A percentile compares a stretch with the other conserved stretches of the same genome.
Evolutionary conservation across 768 basidiomycete species (phyloP).

Genomic region (Tulasnella sp.): DNA sequence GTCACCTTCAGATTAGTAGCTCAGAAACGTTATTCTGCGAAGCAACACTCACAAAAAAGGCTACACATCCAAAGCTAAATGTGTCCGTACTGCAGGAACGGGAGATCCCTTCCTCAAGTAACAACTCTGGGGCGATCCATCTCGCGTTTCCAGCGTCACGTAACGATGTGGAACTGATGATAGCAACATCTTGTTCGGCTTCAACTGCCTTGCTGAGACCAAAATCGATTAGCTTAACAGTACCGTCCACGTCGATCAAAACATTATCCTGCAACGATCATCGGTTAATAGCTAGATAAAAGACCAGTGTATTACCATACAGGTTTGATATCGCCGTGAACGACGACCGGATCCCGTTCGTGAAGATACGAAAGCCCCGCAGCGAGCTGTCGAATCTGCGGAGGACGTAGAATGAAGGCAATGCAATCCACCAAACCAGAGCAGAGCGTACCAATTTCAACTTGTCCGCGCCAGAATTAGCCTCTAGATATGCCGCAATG

Average conservation of each 20-base stretch:
- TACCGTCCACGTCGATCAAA: not conserved
- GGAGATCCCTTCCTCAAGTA: not conserved
- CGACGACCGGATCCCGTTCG: not conserved
- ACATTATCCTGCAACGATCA: not conserved
- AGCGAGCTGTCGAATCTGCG: not conserved
- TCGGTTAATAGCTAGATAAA: not conserved
- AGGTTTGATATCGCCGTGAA: constrained; percentile 17
- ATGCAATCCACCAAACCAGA: no score
- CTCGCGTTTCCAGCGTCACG: not conserved
- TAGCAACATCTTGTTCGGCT: not conserved
- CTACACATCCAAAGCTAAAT: no score
- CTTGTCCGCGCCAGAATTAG: not conserved
- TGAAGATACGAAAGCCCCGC: constrained; percentile 11
- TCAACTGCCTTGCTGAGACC: not conserved
- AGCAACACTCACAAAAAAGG: no score
- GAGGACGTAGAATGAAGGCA: not conserved
- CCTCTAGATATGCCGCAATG: not conserved
- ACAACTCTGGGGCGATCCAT: not conserved
- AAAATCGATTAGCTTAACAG: not conserved
- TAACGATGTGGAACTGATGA: not conserved
- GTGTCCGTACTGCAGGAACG: no score
- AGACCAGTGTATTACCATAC: not conserved
- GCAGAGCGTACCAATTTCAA: not conserved
- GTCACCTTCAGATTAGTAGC: no score
- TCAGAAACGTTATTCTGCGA: no score